phyloP scores from a whole-genome alignment of 2,329 filamentous ascomycete genomes.

The Colletotrichum aenigma region DNA sequence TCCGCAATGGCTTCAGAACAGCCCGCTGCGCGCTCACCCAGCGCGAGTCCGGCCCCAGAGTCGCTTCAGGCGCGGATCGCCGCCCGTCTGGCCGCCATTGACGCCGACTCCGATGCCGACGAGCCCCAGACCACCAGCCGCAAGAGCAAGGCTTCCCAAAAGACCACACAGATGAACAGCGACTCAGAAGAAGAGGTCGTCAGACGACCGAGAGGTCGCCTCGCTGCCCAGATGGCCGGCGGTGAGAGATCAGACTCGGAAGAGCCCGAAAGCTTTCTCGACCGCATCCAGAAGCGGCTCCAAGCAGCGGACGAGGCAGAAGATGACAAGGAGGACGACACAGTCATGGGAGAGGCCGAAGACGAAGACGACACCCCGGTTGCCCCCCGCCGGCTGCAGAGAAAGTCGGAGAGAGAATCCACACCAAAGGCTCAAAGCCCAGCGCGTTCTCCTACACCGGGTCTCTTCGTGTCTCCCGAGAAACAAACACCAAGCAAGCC shows the following conservation, averaged over 20 bases:
- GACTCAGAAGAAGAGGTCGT: conserved; percentile 31
- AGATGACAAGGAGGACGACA: conserved; percentile 32
- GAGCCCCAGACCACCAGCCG: conserved; percentile 10
- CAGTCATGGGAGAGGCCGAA: conserved; percentile 32
- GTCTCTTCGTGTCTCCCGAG: conserved; percentile 61
- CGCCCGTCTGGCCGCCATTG: conserved; percentile 55
- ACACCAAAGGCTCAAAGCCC: conserved; percentile 34
- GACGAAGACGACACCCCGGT: conserved; percentile 46
- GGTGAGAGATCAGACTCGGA: conserved; percentile 24
- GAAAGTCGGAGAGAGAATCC: conserved; percentile 37
- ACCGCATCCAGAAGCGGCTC: conserved; percentile 49
- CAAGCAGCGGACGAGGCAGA: conserved; percentile 28
- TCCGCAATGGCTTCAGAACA: conserved; percentile 54
- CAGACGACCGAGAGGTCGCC: conserved; percentile 62
- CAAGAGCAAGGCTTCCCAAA: neutral
- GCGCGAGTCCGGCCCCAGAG: conserved; percentile 42
- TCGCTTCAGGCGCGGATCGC: conserved; percentile 61
- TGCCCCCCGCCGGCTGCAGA: conserved; percentile 43
- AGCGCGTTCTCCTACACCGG: conserved; percentile 37
- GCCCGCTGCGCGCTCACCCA: conserved; percentile 48
- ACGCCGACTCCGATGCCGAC: conserved; percentile 49
- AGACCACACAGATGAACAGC: neutral
- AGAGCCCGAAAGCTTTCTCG: conserved; percentile 36
- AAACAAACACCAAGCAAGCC: conserved; percentile 34
- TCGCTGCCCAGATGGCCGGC: conserved; percentile 66